Percentiles rank a stretch among this genome's conserved stretches.
phyloP scores from a whole-genome alignment of 352 stramenopile species.

The Globisporangium perplexum region DNA sequence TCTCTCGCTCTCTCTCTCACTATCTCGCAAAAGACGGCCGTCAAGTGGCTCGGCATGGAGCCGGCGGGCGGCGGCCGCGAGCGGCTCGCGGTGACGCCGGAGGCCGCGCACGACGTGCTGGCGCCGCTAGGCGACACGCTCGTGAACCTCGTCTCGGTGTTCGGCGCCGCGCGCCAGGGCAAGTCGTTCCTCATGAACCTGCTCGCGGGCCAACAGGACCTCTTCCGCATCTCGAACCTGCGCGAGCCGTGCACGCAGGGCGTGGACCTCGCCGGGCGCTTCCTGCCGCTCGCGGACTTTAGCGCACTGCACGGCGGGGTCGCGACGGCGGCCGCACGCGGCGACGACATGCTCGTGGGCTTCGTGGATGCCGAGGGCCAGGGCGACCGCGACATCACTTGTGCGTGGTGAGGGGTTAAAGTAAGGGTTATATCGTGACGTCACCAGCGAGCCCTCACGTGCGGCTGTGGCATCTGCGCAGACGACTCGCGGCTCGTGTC shows the following conservation, averaged over 20 bases:
- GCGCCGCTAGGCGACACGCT: slow-evolving; percentile 49
- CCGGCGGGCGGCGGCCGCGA: slow-evolving; percentile 28
- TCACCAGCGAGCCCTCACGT: too few relatives aligned
- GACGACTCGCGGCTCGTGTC: slow-evolving; percentile 82
- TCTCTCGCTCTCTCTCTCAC: background rate
- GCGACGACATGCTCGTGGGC: slow-evolving; percentile 56
- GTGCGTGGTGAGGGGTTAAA: slow-evolving; percentile 14
- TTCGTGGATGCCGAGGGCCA: slow-evolving; percentile 86
- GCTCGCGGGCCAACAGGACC: slow-evolving; percentile 76
- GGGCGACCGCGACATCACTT: slow-evolving; percentile 83
- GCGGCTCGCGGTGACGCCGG: slow-evolving; percentile 63
- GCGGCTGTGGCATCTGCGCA: slow-evolving; percentile 8
- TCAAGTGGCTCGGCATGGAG: slow-evolving; percentile 83
- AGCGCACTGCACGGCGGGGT: slow-evolving; percentile 65
- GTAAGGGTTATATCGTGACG: slow-evolving; percentile 6
- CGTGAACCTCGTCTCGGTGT: slow-evolving; percentile 85
- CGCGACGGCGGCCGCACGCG: slow-evolving; percentile 21
- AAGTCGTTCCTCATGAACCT: slow-evolving; percentile 89
- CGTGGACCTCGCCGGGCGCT: slow-evolving; percentile 76
- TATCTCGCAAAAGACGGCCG: slow-evolving; percentile 20
- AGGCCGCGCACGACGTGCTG: slow-evolving; percentile 55
- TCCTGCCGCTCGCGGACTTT: slow-evolving; percentile 62
- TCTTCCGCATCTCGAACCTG: slow-evolving; percentile 87
- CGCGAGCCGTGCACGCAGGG: slow-evolving; percentile 83
- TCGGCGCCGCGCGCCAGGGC: slow-evolving; percentile 74